A percentile compares a stretch with the other conserved stretches of the same genome.
phyloP scores from a whole-genome alignment of 1,139 yeast genomes.

The Hemisphaericaspora xylanilytica region DNA sequence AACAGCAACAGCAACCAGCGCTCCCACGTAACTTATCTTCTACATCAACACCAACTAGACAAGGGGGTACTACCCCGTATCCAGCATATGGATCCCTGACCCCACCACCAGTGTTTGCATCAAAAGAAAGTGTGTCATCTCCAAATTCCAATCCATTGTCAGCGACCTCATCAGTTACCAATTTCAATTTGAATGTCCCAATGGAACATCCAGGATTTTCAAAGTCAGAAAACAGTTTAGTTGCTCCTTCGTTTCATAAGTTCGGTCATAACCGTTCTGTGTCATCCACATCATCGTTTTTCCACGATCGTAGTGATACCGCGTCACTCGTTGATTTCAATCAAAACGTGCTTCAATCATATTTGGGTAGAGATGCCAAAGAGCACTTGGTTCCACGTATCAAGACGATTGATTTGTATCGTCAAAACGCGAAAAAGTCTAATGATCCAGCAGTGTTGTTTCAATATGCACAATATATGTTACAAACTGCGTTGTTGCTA shows the following conservation, averaged over 20 bases:
- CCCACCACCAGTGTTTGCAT: conserved; percentile 22
- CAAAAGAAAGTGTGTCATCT: conserved; percentile 18
- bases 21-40: conserved; percentile 8
- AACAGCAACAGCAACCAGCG: conserved; percentile 7
- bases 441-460: conserved; percentile 83
- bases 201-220: conserved; percentile 18
- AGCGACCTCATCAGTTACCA: conserved; percentile 40
- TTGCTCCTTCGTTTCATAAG: conserved; percentile 17
- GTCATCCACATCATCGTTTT: conserved; percentile 40
- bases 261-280: conserved; percentile 38
- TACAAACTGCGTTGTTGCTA: conserved; percentile 74
- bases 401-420: conserved; percentile 82
- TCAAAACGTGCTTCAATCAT: conserved; percentile 46
- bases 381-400: conserved; percentile 67
- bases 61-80: conserved; percentile 14
- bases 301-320: conserved; percentile 34
- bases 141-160: conserved; percentile 35
- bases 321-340: conserved; percentile 39
- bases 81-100: conserved; percentile 19
- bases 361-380: conserved; percentile 50
- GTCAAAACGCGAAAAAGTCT: conserved; percentile 79
- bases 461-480: conserved; percentile 88
- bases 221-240: conserved; percentile 31
- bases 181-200: conserved; percentile 26
- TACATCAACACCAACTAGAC: conserved; percentile 7